Evolutionary conservation across 169 alveolate species (phyloP), one percentile per base, ranked within the genome.

Genomic region (Cryptosporidium baileyi): DNA sequence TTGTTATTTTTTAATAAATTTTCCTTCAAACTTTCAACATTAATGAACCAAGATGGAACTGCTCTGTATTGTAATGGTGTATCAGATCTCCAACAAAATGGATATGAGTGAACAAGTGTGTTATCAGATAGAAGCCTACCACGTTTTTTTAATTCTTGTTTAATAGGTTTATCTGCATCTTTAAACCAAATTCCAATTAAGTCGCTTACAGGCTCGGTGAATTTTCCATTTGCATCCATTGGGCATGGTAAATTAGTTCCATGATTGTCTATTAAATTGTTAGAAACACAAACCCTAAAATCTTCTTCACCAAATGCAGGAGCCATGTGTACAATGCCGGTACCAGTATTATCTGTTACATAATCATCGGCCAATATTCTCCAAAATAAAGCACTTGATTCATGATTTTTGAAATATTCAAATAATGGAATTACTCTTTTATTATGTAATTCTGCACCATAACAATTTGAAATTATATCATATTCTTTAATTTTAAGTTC

Each of bases 81-180:
- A 80, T 98, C 98, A 26, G 99, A 96, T 74, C 99, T 94, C 99
- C 99, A 98, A 91, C 99, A 98, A 90, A 91, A 96, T 1, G 99
- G 99, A 89, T 98, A 98, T 30, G 97, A 94, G 92, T 98, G 99
- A 43, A 60, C 80, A n/a, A 89, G 80, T 19, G 93, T 92, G 30
- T 91, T 92, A 47, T 91, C 85, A 80, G 89, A 89, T 22, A 97
- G 88, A 52, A 98, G 88, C 59, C 97, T 67, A 11, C 93, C 95
- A 24, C 88, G 62, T 59, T 81, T 92, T 80, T 96, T 97, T 32
- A 98, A 89, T 19, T 82, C 80, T 24, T 92, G 93, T 82, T 94
- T 95, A 49, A 98, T 96, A n/a, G 63, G 92, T 47, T 93, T 93
- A 82, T 98, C 99, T 28, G 99, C 99, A 54, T 94, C 99, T 90